These are phyloP conservation scores for Alternaria solani DNA, from an alignment of 2,329 filamentous ascomycete genomes.

Conservation along the genomic window DNA sequence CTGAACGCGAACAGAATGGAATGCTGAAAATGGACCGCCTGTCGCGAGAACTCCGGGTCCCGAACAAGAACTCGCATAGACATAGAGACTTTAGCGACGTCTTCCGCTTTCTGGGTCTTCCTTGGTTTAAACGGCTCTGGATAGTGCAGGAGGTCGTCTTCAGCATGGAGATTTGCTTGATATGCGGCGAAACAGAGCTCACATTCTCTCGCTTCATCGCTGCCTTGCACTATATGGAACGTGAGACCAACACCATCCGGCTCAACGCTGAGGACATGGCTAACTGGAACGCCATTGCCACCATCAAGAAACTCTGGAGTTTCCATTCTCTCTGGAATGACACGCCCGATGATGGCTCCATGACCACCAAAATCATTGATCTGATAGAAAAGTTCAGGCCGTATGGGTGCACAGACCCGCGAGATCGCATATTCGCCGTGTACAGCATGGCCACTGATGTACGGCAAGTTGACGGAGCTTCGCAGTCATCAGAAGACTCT, in stretches of 20 bases:
- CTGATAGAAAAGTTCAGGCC: background rate
- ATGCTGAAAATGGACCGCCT: background rate
- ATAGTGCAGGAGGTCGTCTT: background rate
- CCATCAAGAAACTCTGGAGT: background rate
- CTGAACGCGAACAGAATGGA: background rate
- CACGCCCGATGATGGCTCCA: no score
- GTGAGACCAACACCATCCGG: fast-evolving
- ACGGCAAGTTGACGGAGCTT: no score
- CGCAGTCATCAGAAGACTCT: no score
- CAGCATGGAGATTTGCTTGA: background rate
- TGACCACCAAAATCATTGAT: background rate
- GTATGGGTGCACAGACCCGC: background rate
- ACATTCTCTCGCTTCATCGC: background rate
- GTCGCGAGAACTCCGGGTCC: background rate
- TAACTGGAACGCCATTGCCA: background rate
- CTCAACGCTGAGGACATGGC: background rate
- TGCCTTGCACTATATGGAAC: background rate
- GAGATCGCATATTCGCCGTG: background rate
- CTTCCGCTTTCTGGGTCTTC: background rate
- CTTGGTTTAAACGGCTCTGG: background rate
- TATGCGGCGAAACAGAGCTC: background rate
- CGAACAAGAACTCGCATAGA: no score
- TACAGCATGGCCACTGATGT: background rate
- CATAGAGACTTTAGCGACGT: background rate
- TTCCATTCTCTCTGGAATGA: background rate